Evolutionary conservation across 2,329 filamentous ascomycete species (phyloP).

Genomic region (Orbilia blumenaviensis): DNA sequence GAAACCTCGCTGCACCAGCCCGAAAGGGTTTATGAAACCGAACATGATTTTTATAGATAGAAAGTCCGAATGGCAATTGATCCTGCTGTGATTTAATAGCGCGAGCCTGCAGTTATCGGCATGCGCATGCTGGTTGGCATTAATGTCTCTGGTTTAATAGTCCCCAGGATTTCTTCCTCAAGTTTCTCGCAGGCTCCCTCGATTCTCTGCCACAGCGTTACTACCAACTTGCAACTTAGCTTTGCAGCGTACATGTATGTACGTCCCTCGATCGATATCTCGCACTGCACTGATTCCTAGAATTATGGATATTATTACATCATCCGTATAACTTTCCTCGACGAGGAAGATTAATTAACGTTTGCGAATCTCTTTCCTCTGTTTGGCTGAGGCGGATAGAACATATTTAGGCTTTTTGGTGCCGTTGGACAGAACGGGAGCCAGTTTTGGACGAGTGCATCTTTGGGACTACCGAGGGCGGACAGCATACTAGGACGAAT

Average conservation of each 20-base stretch:
- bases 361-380: slow-evolving; percentile 6
- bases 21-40: slow-evolving; percentile 52
- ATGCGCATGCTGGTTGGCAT: slow-evolving; percentile 27
- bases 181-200: neutral
- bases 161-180: slow-evolving; percentile 1
- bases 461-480: slow-evolving; percentile 37
- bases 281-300: neutral
- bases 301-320: neutral
- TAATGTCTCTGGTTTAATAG: slow-evolving; percentile 25
- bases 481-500: slow-evolving; percentile 45
- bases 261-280: neutral
- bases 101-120: slow-evolving; percentile 11
- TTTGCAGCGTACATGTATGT: neutral
- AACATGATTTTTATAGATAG: slow-evolving; percentile 45
- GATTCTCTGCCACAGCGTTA: neutral
- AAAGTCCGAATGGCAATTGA: slow-evolving; percentile 32
- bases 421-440: slow-evolving; percentile 10
- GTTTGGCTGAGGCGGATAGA: slow-evolving; percentile 1
- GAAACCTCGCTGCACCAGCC: slow-evolving; percentile 49
- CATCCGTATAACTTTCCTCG: neutral
- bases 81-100: slow-evolving; percentile 21
- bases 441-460: slow-evolving; percentile 52
- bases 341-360: neutral
- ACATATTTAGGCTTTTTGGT: slow-evolving; percentile 32
- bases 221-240: neutral